Percentiles rank a stretch among this genome's conserved stretches.
phyloP scores from a whole-genome alignment of 2,329 filamentous ascomycete species.

The Cladosporium sp. region DNA sequence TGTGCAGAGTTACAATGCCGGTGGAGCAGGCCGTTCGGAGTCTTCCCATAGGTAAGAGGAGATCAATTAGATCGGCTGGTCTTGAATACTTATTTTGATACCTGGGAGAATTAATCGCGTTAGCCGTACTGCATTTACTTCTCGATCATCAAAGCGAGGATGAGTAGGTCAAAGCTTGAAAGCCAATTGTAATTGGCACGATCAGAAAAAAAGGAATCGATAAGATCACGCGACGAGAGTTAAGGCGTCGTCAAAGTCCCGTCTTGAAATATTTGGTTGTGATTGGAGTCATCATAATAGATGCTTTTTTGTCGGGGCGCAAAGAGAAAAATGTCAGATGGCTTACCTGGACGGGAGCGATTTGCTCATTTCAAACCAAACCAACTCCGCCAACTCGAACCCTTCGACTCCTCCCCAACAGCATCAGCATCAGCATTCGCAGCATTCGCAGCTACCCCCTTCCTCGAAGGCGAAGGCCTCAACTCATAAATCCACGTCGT shows the following conservation, averaged over 20 bases:
- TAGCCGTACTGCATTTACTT: too few species aligned
- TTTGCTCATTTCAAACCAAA: constrained; percentile 11
- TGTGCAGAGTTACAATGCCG: too few species aligned
- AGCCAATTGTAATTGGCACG: too few species aligned
- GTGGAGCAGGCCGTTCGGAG: too few species aligned
- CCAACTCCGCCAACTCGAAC: constrained; percentile 16
- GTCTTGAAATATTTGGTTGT: constrained; percentile 32
- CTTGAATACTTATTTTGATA: too few species aligned
- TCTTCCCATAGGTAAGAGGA: too few species aligned
- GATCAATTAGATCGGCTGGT: too few species aligned
- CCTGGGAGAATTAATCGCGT: too few species aligned
- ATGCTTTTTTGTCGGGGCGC: not conserved
- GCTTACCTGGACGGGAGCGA: constrained; percentile 12
- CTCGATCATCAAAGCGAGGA: too few species aligned
- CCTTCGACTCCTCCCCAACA: not conserved
- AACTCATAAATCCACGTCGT: constrained; percentile 49
- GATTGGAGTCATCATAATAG: constrained; percentile 23
- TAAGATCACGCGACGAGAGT: constrained; percentile 1
- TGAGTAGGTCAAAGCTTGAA: too few species aligned
- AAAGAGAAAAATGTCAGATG: not conserved
- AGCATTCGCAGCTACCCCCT: not conserved
- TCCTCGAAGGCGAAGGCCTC: constrained; percentile 26
- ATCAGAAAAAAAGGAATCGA: constrained; percentile 12
- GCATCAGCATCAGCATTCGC: not conserved
- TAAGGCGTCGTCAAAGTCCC: constrained; percentile 25